Conservation (phyloP, 106 monocot species). For the Allium sativum region DNA sequence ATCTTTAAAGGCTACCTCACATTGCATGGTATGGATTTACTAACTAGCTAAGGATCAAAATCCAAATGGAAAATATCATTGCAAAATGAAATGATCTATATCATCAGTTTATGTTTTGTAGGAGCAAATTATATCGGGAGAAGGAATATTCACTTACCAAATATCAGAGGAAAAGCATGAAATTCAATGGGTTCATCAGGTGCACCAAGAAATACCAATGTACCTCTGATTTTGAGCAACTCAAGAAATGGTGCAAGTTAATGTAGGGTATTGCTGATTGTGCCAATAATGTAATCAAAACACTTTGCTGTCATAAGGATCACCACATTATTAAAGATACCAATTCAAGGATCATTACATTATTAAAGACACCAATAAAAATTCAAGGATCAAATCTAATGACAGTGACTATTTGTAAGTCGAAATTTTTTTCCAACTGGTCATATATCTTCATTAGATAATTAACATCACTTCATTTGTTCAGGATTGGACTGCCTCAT, state of each 20-base stretch:
- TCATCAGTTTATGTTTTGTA: too few relatives aligned
- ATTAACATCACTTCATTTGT: too few relatives aligned
- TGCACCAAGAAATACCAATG: conserved; percentile 40
- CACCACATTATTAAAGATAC: too few relatives aligned
- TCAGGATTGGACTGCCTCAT: too few relatives aligned
- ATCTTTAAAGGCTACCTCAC: not conserved
- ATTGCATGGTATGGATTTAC: conserved; percentile 8
- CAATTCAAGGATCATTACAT: too few relatives aligned
- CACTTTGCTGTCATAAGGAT: conserved; percentile 23
- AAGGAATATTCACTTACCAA: conserved; percentile 17
- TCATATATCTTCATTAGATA: too few relatives aligned
- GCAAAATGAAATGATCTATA: too few relatives aligned
- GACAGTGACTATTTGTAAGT: too few relatives aligned
- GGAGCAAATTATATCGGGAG: too few relatives aligned
- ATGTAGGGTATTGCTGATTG: conserved; percentile 34
- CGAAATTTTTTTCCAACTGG: too few relatives aligned
- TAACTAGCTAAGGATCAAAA: not conserved
- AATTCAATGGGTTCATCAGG: conserved; percentile 59
- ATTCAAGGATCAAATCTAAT: too few relatives aligned
- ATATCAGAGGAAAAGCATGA: conserved; percentile 57
- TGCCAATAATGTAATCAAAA: conserved; percentile 59
- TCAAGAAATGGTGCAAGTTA: conserved; percentile 49
- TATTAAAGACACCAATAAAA: too few relatives aligned
- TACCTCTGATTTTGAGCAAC: conserved; percentile 52
- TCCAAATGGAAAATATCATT: not conserved